phyloP scores from a whole-genome alignment of 345 rosid species.

The Eucalyptus sideroxylon region DNA sequence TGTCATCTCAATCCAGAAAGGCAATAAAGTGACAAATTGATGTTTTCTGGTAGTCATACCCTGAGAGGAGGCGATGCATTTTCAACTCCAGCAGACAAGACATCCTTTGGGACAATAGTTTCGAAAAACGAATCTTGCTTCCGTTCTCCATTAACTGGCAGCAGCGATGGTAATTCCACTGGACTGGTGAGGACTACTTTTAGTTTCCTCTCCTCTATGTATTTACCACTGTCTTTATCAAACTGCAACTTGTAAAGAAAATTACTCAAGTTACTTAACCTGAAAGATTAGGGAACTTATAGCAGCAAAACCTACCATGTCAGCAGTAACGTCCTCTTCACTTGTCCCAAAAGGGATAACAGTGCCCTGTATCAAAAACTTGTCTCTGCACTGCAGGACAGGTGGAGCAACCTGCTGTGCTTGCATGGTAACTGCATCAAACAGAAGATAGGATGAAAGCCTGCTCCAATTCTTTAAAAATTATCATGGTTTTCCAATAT shows the following conservation, averaged over 20 bases:
- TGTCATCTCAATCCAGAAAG: neutral
- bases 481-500: neutral
- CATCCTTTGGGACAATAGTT: neutral
- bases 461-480: neutral
- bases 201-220: constrained; percentile 37
- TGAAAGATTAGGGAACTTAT: neutral
- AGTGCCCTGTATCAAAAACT: constrained; percentile 43
- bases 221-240: constrained; percentile 19
- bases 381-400: constrained; percentile 45
- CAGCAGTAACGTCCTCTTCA: constrained; percentile 30
- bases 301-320: constrained; percentile 6
- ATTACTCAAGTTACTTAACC: neutral
- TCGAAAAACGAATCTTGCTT: constrained; percentile 20
- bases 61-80: constrained; percentile 20
- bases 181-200: constrained; percentile 26
- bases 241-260: constrained; percentile 14
- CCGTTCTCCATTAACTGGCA: constrained; percentile 13
- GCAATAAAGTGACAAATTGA: neutral
- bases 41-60: constrained; percentile 4
- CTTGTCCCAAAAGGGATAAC: constrained; percentile 24
- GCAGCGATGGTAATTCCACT: constrained; percentile 11
- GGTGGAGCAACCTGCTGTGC: constrained; percentile 35
- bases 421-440: constrained; percentile 37
- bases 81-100: constrained; percentile 14
- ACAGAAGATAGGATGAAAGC: neutral